These are phyloP conservation scores for Narthecium ossifragum DNA, from an alignment of 106 monocot species.

Conservation along the genomic window DNA sequence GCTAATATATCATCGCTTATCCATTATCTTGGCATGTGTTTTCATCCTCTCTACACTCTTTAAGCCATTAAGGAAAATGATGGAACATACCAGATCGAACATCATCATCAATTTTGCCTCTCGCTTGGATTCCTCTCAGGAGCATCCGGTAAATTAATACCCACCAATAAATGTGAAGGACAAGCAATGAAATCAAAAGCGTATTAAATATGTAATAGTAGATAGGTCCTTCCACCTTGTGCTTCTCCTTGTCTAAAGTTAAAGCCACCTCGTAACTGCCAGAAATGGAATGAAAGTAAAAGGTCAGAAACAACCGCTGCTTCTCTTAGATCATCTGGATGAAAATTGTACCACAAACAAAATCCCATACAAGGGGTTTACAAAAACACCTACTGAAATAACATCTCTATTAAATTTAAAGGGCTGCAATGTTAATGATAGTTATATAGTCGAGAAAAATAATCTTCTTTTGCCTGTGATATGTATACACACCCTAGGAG, in stretches of 20 bases:
- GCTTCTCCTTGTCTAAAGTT: slow-evolving; percentile 53
- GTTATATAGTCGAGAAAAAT: no score
- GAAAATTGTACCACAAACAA: not conserved
- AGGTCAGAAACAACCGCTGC: not conserved
- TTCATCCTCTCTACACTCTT: no score
- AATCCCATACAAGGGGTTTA: not conserved
- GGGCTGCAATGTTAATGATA: no score
- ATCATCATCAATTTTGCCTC: slow-evolving; percentile 78
- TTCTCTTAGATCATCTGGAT: no score
- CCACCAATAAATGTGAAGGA: slow-evolving; percentile 96
- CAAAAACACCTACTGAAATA: not conserved
- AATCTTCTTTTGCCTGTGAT: no score
- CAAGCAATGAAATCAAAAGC: slow-evolving; percentile 77
- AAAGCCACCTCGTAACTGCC: slow-evolving; percentile 59
- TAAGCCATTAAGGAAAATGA: no score
- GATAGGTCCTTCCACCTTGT: slow-evolving; percentile 58
- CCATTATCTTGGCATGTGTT: no score
- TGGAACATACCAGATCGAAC: slow-evolving; percentile 73
- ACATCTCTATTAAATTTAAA: not conserved
- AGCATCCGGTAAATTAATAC: slow-evolving; percentile 91
- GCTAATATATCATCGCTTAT: no score
- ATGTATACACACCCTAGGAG: no score
- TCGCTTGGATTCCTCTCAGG: slow-evolving; percentile 64
- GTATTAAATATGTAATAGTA: slow-evolving; percentile 76
- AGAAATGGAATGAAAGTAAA: slow-evolving; percentile 17